These are phyloP conservation scores for Cyberlindnera suaveolens DNA, from an alignment of 805 yeast species.

Conservation along the genomic window DNA sequence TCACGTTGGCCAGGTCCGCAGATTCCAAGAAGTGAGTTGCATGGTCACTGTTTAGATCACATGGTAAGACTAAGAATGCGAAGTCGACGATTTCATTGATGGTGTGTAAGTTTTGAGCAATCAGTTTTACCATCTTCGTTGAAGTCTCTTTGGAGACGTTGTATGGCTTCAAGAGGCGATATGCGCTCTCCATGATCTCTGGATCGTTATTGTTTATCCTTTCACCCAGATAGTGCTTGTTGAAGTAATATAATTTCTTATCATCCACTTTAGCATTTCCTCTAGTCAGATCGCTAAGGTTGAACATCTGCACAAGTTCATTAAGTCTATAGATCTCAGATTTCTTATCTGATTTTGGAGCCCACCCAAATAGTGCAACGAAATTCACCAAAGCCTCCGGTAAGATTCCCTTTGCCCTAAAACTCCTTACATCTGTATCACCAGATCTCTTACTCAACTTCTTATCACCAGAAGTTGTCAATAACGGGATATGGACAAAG, in stretches of 20 bases:
- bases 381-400: slow-evolving; percentile 89
- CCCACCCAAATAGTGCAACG: slow-evolving; percentile 91
- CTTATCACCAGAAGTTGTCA: slow-evolving; percentile 66
- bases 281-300: slow-evolving; percentile 69
- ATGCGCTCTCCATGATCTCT: slow-evolving; percentile 30
- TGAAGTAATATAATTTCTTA: slow-evolving; percentile 68
- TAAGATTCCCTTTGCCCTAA: slow-evolving; percentile 55
- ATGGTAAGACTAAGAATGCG: slow-evolving; percentile 39
- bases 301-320: slow-evolving; percentile 51
- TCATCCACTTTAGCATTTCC: slow-evolving; percentile 92
- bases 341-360: slow-evolving; percentile 51
- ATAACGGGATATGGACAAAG: slow-evolving; percentile 83
- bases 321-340: slow-evolving; percentile 47
- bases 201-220: slow-evolving; percentile 35
- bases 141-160: slow-evolving; percentile 28
- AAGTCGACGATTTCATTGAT: slow-evolving; percentile 48
- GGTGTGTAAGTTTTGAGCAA: slow-evolving; percentile 46
- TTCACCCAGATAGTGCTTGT: slow-evolving; percentile 56
- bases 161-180: slow-evolving; percentile 15
- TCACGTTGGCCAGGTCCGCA: slow-evolving; percentile 9
- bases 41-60: slow-evolving; percentile 18
- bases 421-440: slow-evolving; percentile 62
- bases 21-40: slow-evolving; percentile 28
- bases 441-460: slow-evolving; percentile 85
- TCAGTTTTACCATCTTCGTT: slow-evolving; percentile 31